phyloP scores from a whole-genome alignment of 768 basidiomycete genomes.

The Xerocomus brunneocitrinus region DNA sequence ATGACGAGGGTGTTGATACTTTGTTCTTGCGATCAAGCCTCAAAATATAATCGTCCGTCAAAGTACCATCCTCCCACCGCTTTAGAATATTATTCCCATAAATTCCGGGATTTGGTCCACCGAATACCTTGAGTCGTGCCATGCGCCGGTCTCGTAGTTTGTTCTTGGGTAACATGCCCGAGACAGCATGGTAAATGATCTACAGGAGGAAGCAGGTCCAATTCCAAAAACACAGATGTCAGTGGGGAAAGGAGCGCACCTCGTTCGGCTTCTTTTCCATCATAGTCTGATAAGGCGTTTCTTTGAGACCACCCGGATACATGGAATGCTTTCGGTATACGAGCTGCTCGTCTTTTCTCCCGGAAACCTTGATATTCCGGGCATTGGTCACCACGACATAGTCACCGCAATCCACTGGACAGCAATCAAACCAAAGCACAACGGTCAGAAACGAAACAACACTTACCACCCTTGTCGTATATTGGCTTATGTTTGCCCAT shows the following conservation, averaged over 20 bases:
- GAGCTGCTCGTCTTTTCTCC: conserved; percentile 82
- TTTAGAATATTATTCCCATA: conserved; percentile 72
- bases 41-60: conserved; percentile 39
- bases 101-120: conserved; percentile 71
- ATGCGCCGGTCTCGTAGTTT: conserved; percentile 86
- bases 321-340: conserved; percentile 87
- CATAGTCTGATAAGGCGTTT: conserved; percentile 82
- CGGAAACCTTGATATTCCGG: conserved; percentile 76
- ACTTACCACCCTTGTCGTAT: conserved; percentile 84
- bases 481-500: conserved; percentile 99
- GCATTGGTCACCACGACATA: conserved; percentile 96
- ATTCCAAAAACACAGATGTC: not conserved
- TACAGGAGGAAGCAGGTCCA: conserved; percentile 28
- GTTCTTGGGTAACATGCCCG: conserved; percentile 99
- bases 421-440: not conserved
- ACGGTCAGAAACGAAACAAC: not conserved
- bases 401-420: conserved; percentile 93
- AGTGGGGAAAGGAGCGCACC: conserved; percentile 42
- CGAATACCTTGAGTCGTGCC: conserved; percentile 85
- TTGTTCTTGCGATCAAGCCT: conserved; percentile 24
- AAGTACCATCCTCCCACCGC: conserved; percentile 80
- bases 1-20: not conserved
- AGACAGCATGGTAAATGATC: conserved; percentile 95
- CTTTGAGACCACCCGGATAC: conserved; percentile 91
- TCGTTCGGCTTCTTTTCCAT: conserved; percentile 84